These are phyloP conservation scores for Bremia lactucae DNA, from an alignment of 352 stramenopile genomes.

Conservation along the genomic window DNA sequence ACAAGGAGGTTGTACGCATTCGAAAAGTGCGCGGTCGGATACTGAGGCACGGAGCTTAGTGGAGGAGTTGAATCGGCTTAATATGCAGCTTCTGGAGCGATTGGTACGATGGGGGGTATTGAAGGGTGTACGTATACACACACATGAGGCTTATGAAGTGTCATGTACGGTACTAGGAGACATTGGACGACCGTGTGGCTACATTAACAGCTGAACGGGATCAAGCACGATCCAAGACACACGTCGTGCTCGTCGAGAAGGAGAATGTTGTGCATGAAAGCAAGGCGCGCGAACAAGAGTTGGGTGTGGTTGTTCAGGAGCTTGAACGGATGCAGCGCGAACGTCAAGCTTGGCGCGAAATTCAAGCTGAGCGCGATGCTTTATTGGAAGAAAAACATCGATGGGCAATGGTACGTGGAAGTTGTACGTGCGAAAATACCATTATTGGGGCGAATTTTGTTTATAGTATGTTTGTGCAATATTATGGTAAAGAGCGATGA, in stretches of 20 bases:
- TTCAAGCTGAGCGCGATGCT: conserved; percentile 67
- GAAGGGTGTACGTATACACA: not conserved
- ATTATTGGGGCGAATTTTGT: no score
- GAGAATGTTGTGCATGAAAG: conserved; percentile 41
- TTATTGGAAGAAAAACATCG: conserved; percentile 78
- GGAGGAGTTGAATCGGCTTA: conserved; percentile 74
- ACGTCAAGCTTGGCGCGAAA: conserved; percentile 62
- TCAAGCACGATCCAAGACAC: conserved; percentile 54
- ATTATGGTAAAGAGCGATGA: conserved; percentile 45
- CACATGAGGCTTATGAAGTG: no score
- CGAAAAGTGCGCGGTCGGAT: conserved; percentile 17
- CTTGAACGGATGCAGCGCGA: conserved; percentile 67
- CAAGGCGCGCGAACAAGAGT: conserved; percentile 38
- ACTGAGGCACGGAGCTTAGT: conserved; percentile 58
- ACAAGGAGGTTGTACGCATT: no score
- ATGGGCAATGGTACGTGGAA: conserved; percentile 54
- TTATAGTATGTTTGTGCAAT: no score
- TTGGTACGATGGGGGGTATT: conserved; percentile 29
- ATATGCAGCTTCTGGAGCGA: conserved; percentile 74
- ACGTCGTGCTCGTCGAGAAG: conserved; percentile 55
- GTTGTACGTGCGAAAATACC: not conserved
- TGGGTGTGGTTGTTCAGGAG: conserved; percentile 37
- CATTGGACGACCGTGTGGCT: conserved; percentile 54
- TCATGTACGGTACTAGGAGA: conserved; percentile 41
- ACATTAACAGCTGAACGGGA: conserved; percentile 68